Evolutionary conservation across 2,329 filamentous ascomycete genomes (phyloP), one percentile per base, ranked within the genome.

Genomic region (Monosporascus sp.): DNA sequence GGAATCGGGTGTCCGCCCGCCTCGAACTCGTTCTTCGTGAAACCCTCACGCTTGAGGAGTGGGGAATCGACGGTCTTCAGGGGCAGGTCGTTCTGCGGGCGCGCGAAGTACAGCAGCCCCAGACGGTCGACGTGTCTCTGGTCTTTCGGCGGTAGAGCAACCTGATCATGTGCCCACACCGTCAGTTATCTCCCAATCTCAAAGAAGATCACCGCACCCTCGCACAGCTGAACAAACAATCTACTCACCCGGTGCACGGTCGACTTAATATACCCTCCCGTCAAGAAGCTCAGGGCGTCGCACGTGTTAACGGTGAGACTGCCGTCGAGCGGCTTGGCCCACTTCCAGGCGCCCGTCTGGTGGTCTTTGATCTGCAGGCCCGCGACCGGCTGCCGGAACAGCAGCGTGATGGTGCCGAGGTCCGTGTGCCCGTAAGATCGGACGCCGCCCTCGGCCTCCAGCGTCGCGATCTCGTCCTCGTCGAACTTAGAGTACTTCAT

Each of bases 311-410:
- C 73, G 1, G 75, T 78, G 35, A 78, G 73, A 0, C 72, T 77
- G 5, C 73, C 75, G 27, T 74, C 69, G 38, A 75, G 72, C 3
- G 75, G 71, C 9, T 67, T 66, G 6, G 76, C 74, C 64, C 70
- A 78, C 41, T 72, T 77, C 75, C 76, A 78, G 17, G 72, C 54
- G 3, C 70, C 70, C 9, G 73, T 68, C 0, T 70, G 64, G 41
- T 72, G 71, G 7, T 73, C 72, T 37, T 53, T 51, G 58, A 82
- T 77, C 59, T 82, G 78, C 11, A 82, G 70, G 2, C 75, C 78
- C 0, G 77, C 75, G 16, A 82, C 74, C 0, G 79, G 79, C 58
- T 82, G 79, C 0, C 78, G 72, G 69, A 82, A 82, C 0, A 82
- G 72, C 4, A 82, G 69, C 0, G 79, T 81, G 0, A 82, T 68